Evolutionary conservation across 2,329 filamentous ascomycete genomes (phyloP), one percentile per base, ranked within the genome.

Genomic region (Diaporthe batatas): DNA sequence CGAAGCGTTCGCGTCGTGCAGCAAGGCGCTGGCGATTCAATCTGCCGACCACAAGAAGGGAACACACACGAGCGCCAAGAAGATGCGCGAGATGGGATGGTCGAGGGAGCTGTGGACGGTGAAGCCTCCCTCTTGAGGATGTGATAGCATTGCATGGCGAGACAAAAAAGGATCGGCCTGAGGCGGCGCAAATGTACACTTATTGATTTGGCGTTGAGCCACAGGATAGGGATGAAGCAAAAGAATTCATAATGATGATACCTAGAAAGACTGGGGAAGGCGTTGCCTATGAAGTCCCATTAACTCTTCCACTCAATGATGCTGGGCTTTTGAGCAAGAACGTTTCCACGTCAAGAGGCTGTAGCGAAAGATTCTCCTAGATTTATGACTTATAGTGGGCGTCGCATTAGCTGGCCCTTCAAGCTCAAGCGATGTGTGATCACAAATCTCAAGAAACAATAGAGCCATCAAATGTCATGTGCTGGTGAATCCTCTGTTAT

Each of bases 1-100:
- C 16, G 90, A 93, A 79, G 89, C 89, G 14, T 91, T 98, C 79
- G 94, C 96, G 1, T 86, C 90, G 68, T 92, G 91, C 71, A 95
- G 93, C 82, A 93, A 94, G 82, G 91, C 92, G 2, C 89, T 93
- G 73, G 87, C 90, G 1, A 86, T 90, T 69, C 86, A 83, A 73
- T 86, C 86, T 14, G 85, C 83, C 23, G 89, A 90, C 67, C 57
- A 78, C 75, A 90, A 90, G 82, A 87, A 87, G 39, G 79, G 82
- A 6, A 77, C 83, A 1, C 83, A 85, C 14, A 83, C 84, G 7
- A 85, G 83, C 75, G 89, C 84, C 77, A 92, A 91, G 83, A 91
- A 89, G 82, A 82, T 90, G 77, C 85, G 89, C 54, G 87, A 90
- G 80, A 85, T 87, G 81, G 90, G 90, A 34, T 91, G 90, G 90